Evolutionary conservation across 164 flowering plant genomes (phyloP).

Genomic region (Nelumbo lutea): DNA sequence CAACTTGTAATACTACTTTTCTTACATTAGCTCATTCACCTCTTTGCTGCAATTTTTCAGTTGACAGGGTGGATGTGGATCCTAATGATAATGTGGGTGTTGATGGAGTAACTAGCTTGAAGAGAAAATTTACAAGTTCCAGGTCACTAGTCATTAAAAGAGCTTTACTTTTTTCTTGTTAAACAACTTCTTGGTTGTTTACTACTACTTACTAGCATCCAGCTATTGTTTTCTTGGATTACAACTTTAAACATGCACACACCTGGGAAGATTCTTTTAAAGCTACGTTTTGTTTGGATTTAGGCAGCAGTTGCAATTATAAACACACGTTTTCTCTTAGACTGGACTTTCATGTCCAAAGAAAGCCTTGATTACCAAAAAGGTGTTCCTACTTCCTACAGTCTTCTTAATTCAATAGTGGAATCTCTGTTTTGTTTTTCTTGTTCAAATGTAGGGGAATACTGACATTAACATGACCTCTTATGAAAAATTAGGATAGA

Average conservation of each 20-base stretch:
- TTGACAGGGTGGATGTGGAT: conserved; percentile 19
- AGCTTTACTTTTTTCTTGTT: neutral
- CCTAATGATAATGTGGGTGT: conserved; percentile 20
- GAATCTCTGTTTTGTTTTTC: neutral
- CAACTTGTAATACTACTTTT: neutral
- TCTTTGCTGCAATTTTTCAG: conserved; percentile 35
- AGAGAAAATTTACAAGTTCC: conserved; percentile 43
- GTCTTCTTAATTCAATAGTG: neutral
- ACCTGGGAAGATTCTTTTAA: no score
- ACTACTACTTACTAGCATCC: no score
- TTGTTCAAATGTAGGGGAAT: neutral
- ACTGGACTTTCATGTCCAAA: neutral
- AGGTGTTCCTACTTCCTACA: neutral
- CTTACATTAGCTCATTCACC: conserved; percentile 5
- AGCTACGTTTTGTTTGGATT: no score
- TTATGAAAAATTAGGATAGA: no score
- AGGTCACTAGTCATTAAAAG: conserved; percentile 28
- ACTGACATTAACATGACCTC: neutral
- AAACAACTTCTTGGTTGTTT: neutral
- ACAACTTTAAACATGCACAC: no score
- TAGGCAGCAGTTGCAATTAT: no score
- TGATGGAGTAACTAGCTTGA: conserved; percentile 27
- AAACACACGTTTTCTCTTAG: no score
- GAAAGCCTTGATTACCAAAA: neutral
- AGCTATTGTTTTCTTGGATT: no score